Evolutionary conservation across 352 stramenopile species (phyloP), one percentile per base, ranked within the genome.

Genomic region (Blastocystis sp.): DNA sequence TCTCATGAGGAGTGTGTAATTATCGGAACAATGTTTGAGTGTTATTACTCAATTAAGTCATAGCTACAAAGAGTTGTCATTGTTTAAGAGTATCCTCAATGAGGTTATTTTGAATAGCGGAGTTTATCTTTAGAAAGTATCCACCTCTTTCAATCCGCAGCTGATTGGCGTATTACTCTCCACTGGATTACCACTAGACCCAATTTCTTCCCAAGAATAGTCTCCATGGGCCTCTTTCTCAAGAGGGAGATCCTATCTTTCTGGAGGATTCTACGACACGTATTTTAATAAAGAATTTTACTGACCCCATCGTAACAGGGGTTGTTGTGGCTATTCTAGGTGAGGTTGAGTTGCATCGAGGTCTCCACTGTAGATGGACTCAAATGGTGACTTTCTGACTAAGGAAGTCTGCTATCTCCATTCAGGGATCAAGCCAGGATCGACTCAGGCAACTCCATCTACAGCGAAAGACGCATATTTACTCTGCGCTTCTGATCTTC

Each of bases 81-180:
- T 85, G 47, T 85, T 85, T 34, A 85, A 85, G 53, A 85, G 73
- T 43, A 85, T 85, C 53, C 30, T 85, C 11, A 85, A 85, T 43
- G 73, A 85, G n/a, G 73, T 85, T 30, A 9, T 20, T 37, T 26
- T 43, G 5, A 45, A 6, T 9, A 26, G 20, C 6, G 9, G 45
- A 16, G 5, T 53, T 85, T 6, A 65, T 47, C 39, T 7, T 6
- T 85, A 85, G 73, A 85, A 85, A 18, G 47, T 30, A n/a, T 85
- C 73, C 2, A 66, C 50, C 39, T 24, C 73, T 11, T 85, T 85
- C 53, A 85, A 85, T 85, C 73, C 73, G 18, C 73, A 85, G 50
- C 20, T 85, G 50, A 85, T 85, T 50, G 73, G 73, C 54, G 73
- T 85, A 78, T 26, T 16, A 0, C 20, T 37, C 11, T n/a, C 55